Base-by-base conservation (phyloP, 768 basidiomycete genomes). In the Pleurotus tuoliensis region DNA sequence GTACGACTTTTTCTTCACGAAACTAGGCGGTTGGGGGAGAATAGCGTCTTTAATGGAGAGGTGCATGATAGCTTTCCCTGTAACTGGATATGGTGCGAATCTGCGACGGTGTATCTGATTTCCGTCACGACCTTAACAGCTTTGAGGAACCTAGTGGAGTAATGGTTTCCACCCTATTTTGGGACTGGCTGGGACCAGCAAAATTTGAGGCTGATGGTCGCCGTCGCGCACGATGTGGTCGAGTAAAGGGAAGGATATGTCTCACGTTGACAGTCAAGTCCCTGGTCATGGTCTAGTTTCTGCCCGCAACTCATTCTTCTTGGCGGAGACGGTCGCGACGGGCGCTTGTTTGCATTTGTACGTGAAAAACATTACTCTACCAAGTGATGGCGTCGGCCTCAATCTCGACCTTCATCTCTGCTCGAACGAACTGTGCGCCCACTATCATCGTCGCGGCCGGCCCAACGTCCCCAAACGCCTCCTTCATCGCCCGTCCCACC, bases 21-120 rank as follows among this genome's bases (percentile, higher is more conserved):
- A 95, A 56, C 90, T 92, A 0, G 90, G 79, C 0, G 94, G 94
- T 64, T 96, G 93, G 0, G 87, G 84, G 3, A 94, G 77, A 18
- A 96, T 69, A 8, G 80, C 77, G 57, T 87, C 84, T 58, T 82
- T 78, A 62, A 73, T 67, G 4, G 71, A 72, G 37, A 76, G 64
- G 47, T 72, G 47, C 34, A 58, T 44, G 15, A 4, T 22, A 25
- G 20, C 39, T 22, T 55, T 41, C 25, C n/a, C 30, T 56, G 16
- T n/a, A 2, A 9, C 25, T 39, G 38, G 16, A 37, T 18, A 18
- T 52, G 30, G 50, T 27, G 30, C 50, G 50, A 22, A 20, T n/a
- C 38, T 40, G 37, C 18, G 18, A 34, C 30, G 30, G 30, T 11
- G 30, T 34, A 34, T 34, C 30, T 9, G 30, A 34, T 34, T 34